These are phyloP conservation scores for Ziziphus jujuba DNA, from an alignment of 306 rosid species.

Conservation along the genomic window DNA sequence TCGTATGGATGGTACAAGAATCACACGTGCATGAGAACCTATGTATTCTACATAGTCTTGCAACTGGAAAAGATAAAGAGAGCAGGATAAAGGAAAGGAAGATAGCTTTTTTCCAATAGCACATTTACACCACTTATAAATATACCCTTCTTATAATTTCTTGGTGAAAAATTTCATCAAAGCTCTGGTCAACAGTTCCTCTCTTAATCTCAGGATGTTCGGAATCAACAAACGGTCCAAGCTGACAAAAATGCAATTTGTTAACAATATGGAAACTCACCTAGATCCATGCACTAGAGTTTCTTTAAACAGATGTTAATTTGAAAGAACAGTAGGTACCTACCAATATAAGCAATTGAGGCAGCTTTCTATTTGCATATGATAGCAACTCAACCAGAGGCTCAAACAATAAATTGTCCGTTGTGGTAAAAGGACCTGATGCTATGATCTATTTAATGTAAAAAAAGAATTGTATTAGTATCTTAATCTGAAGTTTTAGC, in stretches of 20 bases:
- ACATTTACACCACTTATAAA: slow-evolving; percentile 1
- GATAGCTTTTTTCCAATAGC: slow-evolving; percentile 1
- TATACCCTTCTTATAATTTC: slow-evolving; percentile 79
- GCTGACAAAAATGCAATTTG: slow-evolving; percentile 42
- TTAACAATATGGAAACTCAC: slow-evolving; percentile 25
- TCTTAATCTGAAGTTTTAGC: too few relatives aligned
- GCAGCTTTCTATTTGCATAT: slow-evolving; percentile 77
- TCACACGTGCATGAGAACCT: slow-evolving; percentile 65
- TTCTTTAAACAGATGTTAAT: slow-evolving; percentile 15
- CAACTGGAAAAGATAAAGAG: slow-evolving; percentile 46
- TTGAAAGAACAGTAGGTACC: slow-evolving; percentile 18
- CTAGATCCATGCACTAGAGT: slow-evolving; percentile 6
- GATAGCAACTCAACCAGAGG: slow-evolving; percentile 77
- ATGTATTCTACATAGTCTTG: slow-evolving; percentile 66
- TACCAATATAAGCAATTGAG: slow-evolving; percentile 87
- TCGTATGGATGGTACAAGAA: slow-evolving; percentile 81
- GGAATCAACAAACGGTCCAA: slow-evolving; percentile 91
- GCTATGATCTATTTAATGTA: slow-evolving; percentile 71
- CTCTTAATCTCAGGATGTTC: slow-evolving; percentile 87
- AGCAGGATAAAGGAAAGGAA: slow-evolving; percentile 17
- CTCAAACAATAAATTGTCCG: slow-evolving; percentile 85
- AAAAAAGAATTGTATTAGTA: too few relatives aligned
- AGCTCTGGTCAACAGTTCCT: slow-evolving; percentile 67
- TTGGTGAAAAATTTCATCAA: slow-evolving; percentile 67
- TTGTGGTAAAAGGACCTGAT: slow-evolving; percentile 89